Conservation (phyloP, 495 filamentous ascomycete species). For the Neurospora sp. region DNA sequence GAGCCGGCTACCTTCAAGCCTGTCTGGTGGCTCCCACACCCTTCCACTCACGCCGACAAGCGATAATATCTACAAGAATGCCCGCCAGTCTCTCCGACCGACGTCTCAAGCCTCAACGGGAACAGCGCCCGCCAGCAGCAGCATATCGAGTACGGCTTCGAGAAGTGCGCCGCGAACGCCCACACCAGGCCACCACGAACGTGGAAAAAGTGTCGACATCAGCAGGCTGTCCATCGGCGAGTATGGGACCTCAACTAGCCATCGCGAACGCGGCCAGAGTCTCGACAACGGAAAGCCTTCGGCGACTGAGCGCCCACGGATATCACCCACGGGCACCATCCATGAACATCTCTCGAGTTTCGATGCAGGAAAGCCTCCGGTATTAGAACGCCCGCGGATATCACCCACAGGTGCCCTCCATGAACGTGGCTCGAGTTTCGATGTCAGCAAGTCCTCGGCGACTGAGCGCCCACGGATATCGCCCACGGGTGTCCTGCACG, state of each 20-base stretch:
- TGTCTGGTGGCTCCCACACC: constrained; percentile 22
- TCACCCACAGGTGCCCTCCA: constrained; percentile 22
- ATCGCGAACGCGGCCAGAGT: constrained; percentile 39
- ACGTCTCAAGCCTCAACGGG: constrained; percentile 57
- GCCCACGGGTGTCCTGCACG: constrained; percentile 21
- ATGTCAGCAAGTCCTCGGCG: constrained; percentile 36
- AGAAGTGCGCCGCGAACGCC: background rate
- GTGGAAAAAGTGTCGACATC: constrained; percentile 42
- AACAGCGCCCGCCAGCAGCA: constrained; percentile 17
- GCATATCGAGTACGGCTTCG: constrained; percentile 9
- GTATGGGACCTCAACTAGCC: constrained; percentile 8
- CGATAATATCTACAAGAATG: constrained; percentile 53
- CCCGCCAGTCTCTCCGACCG: constrained; percentile 68
- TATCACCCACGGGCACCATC: constrained; percentile 17
- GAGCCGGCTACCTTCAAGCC: constrained; percentile 33
- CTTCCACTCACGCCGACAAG: constrained; percentile 36
- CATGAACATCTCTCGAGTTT: constrained; percentile 41
- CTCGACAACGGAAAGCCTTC: constrained; percentile 40
- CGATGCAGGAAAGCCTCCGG: constrained; percentile 37
- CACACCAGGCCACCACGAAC: constrained; percentile 24
- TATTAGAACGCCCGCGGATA: constrained; percentile 22
- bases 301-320: constrained; percentile 21
- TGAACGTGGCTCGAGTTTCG: constrained; percentile 40
- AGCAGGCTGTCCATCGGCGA: constrained; percentile 32
- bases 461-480: constrained; percentile 24